Evolutionary conservation across 257 asterid genomes (phyloP).

Genomic region (Plantago ovata): DNA sequence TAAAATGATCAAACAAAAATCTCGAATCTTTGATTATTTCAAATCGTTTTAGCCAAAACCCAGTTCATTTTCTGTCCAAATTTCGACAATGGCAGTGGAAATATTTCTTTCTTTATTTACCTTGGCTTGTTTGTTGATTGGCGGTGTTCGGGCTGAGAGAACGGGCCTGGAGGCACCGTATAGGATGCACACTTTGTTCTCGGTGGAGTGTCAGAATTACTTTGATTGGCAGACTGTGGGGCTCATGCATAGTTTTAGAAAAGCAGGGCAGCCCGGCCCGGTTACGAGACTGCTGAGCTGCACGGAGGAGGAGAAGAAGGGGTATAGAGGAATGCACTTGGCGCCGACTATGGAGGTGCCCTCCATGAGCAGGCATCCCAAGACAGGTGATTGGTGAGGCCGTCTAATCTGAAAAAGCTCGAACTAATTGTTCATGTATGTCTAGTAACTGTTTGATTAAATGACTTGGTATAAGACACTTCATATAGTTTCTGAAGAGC

Average conservation of each 20-base stretch:
- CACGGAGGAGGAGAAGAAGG: conserved; percentile 61
- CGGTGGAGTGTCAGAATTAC: conserved; percentile 93
- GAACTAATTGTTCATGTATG: background rate
- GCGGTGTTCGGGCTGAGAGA: conserved; percentile 27
- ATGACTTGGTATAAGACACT: too few species aligned
- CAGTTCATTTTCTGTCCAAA: too few species aligned
- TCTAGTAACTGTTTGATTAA: too few species aligned
- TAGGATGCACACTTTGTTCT: conserved; percentile 90
- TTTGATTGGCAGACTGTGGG: conserved; percentile 99
- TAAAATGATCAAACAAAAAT: too few species aligned
- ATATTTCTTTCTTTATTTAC: too few species aligned
- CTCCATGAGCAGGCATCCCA: conserved; percentile 75
- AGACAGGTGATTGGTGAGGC: conserved; percentile 83
- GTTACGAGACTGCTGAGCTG: conserved; percentile 90
- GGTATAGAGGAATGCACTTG: conserved; percentile 80
- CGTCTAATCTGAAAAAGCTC: background rate
- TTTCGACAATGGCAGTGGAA: too few species aligned
- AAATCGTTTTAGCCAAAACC: too few species aligned
- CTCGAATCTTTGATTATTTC: too few species aligned
- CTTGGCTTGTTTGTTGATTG: conserved; percentile 10
- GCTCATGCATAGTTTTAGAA: conserved; percentile 76
- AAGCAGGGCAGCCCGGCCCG: conserved; percentile 90
- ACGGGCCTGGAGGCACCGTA: conserved; percentile 45
- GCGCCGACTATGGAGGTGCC: conserved; percentile 95
- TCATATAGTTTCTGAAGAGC: background rate